Conservation (phyloP, 2,329 filamentous ascomycete genomes). For the Kalmusia sp. region DNA sequence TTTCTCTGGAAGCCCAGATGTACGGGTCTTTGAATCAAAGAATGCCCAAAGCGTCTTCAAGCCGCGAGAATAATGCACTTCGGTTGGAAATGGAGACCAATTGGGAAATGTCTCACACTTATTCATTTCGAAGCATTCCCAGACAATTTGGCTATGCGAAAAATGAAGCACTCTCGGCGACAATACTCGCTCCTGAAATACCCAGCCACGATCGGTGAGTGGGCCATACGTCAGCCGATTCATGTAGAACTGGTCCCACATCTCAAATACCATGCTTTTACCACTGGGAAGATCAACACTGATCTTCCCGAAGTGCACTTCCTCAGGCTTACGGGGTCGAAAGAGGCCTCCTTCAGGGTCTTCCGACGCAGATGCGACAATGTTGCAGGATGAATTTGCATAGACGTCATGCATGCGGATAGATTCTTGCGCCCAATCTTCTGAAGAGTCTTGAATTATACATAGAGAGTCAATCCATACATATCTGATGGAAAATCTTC, state of each 20-base stretch:
- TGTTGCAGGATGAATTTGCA: conserved; percentile 1
- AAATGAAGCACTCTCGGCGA: conserved; percentile 16
- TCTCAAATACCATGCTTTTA: neutral
- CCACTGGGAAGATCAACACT: neutral
- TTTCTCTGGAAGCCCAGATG: neutral
- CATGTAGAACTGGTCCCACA: conserved; percentile 3
- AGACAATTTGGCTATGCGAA: conserved; percentile 6
- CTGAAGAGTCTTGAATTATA: conserved; percentile 11
- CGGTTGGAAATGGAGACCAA: neutral
- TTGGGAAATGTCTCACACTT: conserved; percentile 2
- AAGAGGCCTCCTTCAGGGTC: neutral
- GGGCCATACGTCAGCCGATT: neutral
- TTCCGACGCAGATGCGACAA: conserved; percentile 1
- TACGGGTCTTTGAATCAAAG: neutral
- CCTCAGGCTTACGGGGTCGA: neutral
- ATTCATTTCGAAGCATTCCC: conserved; percentile 19
- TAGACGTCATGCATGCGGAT: conserved; percentile 6
- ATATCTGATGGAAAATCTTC: conserved; percentile 4
- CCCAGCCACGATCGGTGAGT: conserved; percentile 15
- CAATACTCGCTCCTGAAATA: conserved; percentile 18
- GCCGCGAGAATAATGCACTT: neutral
- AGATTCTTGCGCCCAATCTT: neutral
- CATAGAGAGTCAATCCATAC: conserved; percentile 11
- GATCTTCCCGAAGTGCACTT: neutral
- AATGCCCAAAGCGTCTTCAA: neutral